Evolutionary conservation across 2,329 filamentous ascomycete species (phyloP).

Genomic region (Sporothrix mexicana): DNA sequence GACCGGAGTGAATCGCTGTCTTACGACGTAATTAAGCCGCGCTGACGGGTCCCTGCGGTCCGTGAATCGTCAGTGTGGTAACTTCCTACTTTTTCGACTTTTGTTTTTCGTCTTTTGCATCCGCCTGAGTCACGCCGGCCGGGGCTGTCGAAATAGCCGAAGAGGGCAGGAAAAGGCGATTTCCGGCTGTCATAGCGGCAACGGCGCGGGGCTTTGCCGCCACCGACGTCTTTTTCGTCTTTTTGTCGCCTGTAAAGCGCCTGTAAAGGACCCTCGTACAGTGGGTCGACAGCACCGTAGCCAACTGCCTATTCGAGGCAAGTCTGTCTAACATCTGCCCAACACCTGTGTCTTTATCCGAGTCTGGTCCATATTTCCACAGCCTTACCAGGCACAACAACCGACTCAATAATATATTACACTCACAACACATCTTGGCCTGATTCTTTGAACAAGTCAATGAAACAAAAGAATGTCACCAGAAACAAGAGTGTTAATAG

Average conservation of each 20-base stretch:
- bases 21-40: too few species aligned
- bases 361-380: neutral
- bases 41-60: too few species aligned
- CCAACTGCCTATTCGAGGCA: conserved; percentile 19
- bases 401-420: neutral
- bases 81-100: neutral
- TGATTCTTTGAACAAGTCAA: neutral
- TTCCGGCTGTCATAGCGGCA: neutral
- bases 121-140: neutral
- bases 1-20: too few species aligned
- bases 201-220: neutral
- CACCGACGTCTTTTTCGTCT: too few species aligned
- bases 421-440: neutral
- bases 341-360: neutral
- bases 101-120: neutral
- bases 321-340: neutral
- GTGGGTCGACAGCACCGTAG: neutral
- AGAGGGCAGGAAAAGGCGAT: neutral
- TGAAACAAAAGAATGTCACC: neutral
- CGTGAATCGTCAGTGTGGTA: too few species aligned
- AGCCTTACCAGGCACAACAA: neutral
- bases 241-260: too few species aligned
- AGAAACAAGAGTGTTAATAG: too few species aligned
- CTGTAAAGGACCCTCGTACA: too few species aligned
- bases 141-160: neutral